These are phyloP conservation scores for Suillus spraguei DNA, from an alignment of 768 basidiomycete species.

Conservation along the genomic window DNA sequence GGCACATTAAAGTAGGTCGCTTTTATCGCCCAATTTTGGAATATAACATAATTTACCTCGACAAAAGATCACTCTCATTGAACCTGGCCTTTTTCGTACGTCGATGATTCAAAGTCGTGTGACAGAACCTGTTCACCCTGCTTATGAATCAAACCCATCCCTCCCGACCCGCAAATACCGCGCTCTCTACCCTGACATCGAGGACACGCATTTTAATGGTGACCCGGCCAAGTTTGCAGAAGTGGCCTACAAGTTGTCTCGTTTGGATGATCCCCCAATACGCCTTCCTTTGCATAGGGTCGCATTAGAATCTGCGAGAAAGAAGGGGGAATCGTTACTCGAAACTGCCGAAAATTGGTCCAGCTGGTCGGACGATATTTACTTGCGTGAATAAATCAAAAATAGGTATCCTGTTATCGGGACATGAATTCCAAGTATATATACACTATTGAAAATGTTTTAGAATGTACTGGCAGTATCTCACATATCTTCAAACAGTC, in stretches of 20 bases:
- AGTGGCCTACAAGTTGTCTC: conserved; percentile 18
- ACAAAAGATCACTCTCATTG: conserved; percentile 23
- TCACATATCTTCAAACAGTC: not conserved
- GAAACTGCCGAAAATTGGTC: conserved; percentile 24
- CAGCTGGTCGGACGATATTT: conserved; percentile 28
- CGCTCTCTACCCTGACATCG: conserved; percentile 20
- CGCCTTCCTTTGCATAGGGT: conserved; percentile 28
- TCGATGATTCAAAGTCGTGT: conserved; percentile 16
- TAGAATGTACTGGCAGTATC: not conserved
- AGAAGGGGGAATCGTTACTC: conserved; percentile 22
- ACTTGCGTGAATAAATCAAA: conserved; percentile 16
- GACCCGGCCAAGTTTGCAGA: conserved; percentile 28
- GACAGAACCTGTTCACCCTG: conserved; percentile 20
- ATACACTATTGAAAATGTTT: not conserved
- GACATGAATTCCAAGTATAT: not conserved
- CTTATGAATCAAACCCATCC: conserved; percentile 26
- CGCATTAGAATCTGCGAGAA: conserved; percentile 22
- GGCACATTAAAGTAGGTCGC: conserved; percentile 38
- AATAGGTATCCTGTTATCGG: not conserved
- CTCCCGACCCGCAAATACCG: conserved; percentile 27
- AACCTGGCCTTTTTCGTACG: conserved; percentile 29
- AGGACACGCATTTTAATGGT: conserved; percentile 23
- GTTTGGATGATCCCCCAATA: conserved; percentile 19
- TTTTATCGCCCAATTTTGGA: not conserved
- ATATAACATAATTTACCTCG: not conserved